A percentile compares a stretch with the other conserved stretches of the same genome.
phyloP scores from a whole-genome alignment of 2,329 filamentous ascomycete species.

The Diaporthe aspalathi region DNA sequence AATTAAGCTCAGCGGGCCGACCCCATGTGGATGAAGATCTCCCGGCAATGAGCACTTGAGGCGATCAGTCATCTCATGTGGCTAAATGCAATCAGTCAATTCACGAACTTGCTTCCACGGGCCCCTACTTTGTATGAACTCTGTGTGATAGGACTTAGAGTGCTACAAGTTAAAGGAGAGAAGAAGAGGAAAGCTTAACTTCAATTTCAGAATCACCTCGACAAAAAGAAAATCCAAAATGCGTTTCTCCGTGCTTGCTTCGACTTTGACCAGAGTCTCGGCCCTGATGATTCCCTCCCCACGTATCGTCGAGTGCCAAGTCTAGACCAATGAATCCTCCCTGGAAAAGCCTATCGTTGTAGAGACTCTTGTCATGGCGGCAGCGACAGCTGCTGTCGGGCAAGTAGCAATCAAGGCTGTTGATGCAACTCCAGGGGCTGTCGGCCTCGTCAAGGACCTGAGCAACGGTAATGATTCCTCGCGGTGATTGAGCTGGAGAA shows the following conservation, averaged over 20 bases:
- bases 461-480: neutral
- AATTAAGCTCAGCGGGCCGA: conserved; percentile 11
- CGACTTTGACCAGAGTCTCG: neutral
- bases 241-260: conserved; percentile 11
- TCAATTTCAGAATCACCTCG: no score
- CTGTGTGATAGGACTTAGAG: no score
- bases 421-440: neutral
- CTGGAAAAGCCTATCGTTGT: conserved; percentile 10
- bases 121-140: no score
- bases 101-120: no score
- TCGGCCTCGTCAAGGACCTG: conserved; percentile 3
- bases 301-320: neutral
- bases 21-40: neutral
- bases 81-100: conserved; percentile 13
- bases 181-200: no score
- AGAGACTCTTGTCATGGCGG: neutral
- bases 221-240: neutral
- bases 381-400: neutral
- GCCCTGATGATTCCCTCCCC: neutral
- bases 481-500: neutral
- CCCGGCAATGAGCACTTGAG: neutral
- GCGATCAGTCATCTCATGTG: neutral
- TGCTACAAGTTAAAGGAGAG: no score
- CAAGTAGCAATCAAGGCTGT: conserved; percentile 1
- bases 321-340: neutral